A percentile compares a stretch with the other conserved stretches of the same genome.
These are phyloP conservation scores for Corylus heterophylla DNA, from an alignment of 306 rosid genomes.

Conservation along the genomic window DNA sequence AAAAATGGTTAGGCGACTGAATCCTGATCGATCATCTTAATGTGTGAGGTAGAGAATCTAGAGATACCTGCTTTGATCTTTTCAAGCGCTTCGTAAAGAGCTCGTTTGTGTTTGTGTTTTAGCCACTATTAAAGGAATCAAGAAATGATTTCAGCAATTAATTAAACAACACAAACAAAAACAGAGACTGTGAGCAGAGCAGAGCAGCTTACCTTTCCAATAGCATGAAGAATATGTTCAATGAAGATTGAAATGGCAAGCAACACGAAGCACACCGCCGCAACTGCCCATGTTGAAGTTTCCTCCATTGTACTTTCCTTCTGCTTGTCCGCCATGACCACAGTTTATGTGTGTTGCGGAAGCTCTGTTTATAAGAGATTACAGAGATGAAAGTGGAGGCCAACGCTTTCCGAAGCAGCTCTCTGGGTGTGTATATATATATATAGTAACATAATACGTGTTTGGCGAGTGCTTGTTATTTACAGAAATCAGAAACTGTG, in stretches of 20 bases:
- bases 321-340: background rate
- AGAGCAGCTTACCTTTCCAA: constrained; percentile 41
- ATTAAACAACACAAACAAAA: background rate
- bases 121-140: constrained; percentile 37
- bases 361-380: too few species aligned
- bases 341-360: too few species aligned
- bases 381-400: too few species aligned
- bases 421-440: too few species aligned
- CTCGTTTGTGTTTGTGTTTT: constrained; percentile 34
- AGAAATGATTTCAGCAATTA: background rate
- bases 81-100: constrained; percentile 56
- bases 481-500: background rate
- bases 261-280: constrained; percentile 59
- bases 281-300: constrained; percentile 83
- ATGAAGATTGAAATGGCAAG: constrained; percentile 57
- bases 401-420: too few species aligned
- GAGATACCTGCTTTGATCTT: constrained; percentile 47
- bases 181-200: too few species aligned
- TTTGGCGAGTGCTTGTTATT: background rate
- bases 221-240: constrained; percentile 50
- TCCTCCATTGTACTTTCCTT: constrained; percentile 45
- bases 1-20: background rate
- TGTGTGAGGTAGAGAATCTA: background rate
- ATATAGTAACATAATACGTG: too few species aligned
- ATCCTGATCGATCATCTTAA: too few species aligned